Percentiles rank a stretch among this genome's conserved stretches.
phyloP scores from a whole-genome alignment of 148 eudicot genomes.

The Spergularia bocconei region DNA sequence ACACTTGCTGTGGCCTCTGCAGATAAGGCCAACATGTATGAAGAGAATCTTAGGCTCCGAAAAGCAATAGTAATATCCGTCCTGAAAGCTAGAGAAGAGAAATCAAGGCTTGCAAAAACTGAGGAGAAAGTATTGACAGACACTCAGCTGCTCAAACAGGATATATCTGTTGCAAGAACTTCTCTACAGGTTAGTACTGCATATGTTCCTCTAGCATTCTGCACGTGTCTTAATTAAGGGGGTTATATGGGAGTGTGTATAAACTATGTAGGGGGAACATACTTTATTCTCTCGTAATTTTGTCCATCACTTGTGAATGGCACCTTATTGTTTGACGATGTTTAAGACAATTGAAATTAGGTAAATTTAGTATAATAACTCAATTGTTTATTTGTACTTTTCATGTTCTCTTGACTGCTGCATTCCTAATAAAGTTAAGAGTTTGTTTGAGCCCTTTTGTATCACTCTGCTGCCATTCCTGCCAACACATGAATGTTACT shows the following conservation, averaged over 20 bases:
- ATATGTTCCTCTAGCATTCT: conserved; percentile 8
- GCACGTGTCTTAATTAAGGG: not conserved
- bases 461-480: not conserved
- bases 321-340: not conserved
- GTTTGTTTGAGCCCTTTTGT: not conserved
- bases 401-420: not conserved
- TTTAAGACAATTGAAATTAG: too few relatives aligned
- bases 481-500: not conserved
- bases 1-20: conserved; percentile 48
- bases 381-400: not conserved
- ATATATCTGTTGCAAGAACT: conserved; percentile 59
- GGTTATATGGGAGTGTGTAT: not conserved
- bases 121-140: conserved; percentile 59
- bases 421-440: not conserved
- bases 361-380: too few relatives aligned
- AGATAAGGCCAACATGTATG: conserved; percentile 46
- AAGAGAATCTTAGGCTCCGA: conserved; percentile 47
- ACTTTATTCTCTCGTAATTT: not conserved
- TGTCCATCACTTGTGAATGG: not conserved
- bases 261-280: not conserved
- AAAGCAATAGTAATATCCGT: conserved; percentile 46
- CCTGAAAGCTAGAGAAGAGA: conserved; percentile 50
- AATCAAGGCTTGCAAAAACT: conserved; percentile 45
- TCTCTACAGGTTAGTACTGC: conserved; percentile 58
- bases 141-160: conserved; percentile 53